A percentile compares a stretch with the other conserved stretches of the same genome.
phyloP scores from a whole-genome alignment of 371 early-diverging fungal genomes.

The Lichtheimia ramosa region DNA sequence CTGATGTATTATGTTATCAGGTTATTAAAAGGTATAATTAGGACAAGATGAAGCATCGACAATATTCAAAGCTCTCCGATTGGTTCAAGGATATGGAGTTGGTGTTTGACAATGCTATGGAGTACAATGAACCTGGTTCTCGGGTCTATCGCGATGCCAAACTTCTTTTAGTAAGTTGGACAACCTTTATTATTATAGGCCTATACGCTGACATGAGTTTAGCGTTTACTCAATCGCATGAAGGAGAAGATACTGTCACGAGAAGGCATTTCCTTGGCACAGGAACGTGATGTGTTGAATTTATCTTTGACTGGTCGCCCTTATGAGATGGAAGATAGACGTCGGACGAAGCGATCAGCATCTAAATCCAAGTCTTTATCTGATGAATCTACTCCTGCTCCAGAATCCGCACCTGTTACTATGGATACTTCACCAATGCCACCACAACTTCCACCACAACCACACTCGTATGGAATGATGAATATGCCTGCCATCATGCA shows the following conservation, averaged over 20 bases:
- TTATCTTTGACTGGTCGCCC: slow-evolving; percentile 21
- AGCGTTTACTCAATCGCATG: slow-evolving; percentile 44
- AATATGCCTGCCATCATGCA: too few relatives aligned
- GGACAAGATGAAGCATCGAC: slow-evolving; percentile 53
- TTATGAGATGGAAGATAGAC: slow-evolving; percentile 39
- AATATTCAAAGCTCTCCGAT: slow-evolving; percentile 60
- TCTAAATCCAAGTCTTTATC: slow-evolving; percentile 20
- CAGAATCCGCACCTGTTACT: slow-evolving; percentile 4
- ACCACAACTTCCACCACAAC: slow-evolving; percentile 8
- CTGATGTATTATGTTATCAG: neutral
- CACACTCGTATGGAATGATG: neutral
- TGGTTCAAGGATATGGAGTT: slow-evolving; percentile 67
- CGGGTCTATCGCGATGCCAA: slow-evolving; percentile 72
- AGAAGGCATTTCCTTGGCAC: slow-evolving; percentile 29
- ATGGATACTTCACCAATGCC: neutral
- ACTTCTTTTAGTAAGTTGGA: slow-evolving; percentile 40
- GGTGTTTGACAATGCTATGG: slow-evolving; percentile 77
- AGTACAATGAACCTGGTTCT: slow-evolving; percentile 73
- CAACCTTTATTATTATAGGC: neutral
- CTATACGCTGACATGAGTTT: neutral
- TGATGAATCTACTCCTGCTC: slow-evolving; percentile 5
- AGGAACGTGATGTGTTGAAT: slow-evolving; percentile 36
- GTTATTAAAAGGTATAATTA: slow-evolving; percentile 6
- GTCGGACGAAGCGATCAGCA: slow-evolving; percentile 22
- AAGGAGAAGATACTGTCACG: slow-evolving; percentile 37